phyloP scores from a whole-genome alignment of 306 rosid genomes.

The Canavalia gladiata region DNA sequence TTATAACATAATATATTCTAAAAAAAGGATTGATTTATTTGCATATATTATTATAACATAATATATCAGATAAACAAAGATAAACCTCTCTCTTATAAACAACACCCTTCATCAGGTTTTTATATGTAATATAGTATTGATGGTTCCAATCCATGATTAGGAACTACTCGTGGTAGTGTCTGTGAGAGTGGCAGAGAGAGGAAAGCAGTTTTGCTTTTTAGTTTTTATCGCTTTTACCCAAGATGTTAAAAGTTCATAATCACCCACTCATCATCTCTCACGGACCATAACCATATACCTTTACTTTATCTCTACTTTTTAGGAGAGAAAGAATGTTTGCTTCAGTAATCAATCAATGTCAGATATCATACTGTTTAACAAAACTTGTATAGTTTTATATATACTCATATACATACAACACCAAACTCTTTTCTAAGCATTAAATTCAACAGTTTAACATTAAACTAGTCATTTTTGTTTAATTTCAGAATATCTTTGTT shows the following conservation, averaged over 20 bases:
- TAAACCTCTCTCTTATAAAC: no score
- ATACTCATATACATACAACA: no score
- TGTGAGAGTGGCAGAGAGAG: constrained; percentile 1
- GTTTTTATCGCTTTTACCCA: constrained; percentile 39
- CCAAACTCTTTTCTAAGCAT: no score
- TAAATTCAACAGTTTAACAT: no score
- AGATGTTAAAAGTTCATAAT: constrained; percentile 54
- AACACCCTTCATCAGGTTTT: no score
- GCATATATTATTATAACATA: no score
- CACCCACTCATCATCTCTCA: constrained; percentile 54
- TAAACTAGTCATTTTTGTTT: no score
- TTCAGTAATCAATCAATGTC: constrained; percentile 51
- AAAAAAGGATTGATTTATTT: no score
- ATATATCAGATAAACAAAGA: no score
- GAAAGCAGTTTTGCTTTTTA: constrained; percentile 43
- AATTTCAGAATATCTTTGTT: no score
- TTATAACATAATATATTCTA: no score
- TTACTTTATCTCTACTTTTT: constrained; percentile 60
- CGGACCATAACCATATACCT: constrained; percentile 23
- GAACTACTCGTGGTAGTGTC: constrained; percentile 40
- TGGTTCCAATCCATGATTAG: constrained; percentile 22
- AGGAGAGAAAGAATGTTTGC: constrained; percentile 56
- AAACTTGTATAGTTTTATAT: neutral
- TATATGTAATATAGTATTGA: no score
- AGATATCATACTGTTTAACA: neutral